phyloP scores from a whole-genome alignment of 2,329 filamentous ascomycete genomes.

The Alternaria alternata region DNA sequence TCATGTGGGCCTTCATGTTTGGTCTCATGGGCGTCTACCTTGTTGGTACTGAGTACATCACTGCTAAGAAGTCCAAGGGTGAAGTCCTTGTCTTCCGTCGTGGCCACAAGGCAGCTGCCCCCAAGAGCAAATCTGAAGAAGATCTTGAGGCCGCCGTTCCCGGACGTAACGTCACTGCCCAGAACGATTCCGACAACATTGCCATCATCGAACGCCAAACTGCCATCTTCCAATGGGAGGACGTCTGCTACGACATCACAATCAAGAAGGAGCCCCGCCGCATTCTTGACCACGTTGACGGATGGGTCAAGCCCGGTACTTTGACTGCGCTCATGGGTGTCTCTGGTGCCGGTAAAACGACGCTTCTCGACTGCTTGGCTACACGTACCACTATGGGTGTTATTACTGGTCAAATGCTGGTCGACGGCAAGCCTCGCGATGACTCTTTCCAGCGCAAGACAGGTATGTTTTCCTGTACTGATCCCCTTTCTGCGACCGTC shows the following conservation, averaged over 20 bases:
- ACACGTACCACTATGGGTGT: conserved; percentile 89
- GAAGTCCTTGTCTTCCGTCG: conserved; percentile 61
- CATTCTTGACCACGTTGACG: conserved; percentile 85
- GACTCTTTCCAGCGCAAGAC: conserved; percentile 90
- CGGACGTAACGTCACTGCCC: conserved; percentile 42
- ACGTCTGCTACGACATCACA: conserved; percentile 80
- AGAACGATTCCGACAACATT: conserved; percentile 49
- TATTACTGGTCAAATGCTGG: conserved; percentile 85
- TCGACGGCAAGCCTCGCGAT: conserved; percentile 77
- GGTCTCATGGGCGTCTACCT: conserved; percentile 55
- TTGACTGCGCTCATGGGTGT: conserved; percentile 88
- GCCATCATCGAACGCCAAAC: conserved; percentile 69
- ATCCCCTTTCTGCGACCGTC: neutral
- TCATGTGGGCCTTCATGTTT: conserved; percentile 57
- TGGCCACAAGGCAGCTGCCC: conserved; percentile 53
- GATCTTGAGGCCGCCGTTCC: conserved; percentile 52
- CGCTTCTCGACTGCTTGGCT: conserved; percentile 84
- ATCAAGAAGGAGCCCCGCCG: conserved; percentile 79
- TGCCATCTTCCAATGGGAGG: conserved; percentile 84
- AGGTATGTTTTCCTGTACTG: conserved; percentile 54
- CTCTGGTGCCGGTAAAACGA: conserved; percentile 93
- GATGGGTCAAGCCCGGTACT: conserved; percentile 93
- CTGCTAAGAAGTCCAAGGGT: conserved; percentile 60
- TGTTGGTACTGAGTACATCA: conserved; percentile 56
- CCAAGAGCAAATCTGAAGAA: conserved; percentile 57